Evolutionary conservation across 495 filamentous ascomycete species (phyloP).

Genomic region (Aspergillus cristatus): DNA sequence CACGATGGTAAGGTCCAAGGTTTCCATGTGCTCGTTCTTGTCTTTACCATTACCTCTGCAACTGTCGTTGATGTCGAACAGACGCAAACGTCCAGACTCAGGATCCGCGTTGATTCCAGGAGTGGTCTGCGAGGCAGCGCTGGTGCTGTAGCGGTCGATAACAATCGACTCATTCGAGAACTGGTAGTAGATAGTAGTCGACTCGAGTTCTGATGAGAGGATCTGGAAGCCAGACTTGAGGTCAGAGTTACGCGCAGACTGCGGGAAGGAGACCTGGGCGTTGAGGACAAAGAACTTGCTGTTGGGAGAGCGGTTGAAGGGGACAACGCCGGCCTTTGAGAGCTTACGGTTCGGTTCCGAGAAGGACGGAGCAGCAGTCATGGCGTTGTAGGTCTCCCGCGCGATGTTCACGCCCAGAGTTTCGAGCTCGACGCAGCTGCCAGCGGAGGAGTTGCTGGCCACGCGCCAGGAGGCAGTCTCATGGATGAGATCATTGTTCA

Average conservation of each 20-base stretch:
- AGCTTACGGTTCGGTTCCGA: constrained; percentile 4
- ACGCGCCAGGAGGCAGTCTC: constrained; percentile 13
- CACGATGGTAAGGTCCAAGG: constrained; percentile 12
- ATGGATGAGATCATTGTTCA: constrained; percentile 11
- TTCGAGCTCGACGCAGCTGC: constrained; percentile 8
- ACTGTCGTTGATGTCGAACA: constrained; percentile 13
- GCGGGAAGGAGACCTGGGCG: constrained; percentile 9
- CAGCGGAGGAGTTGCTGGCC: background rate
- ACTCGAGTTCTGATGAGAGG: constrained; percentile 9
- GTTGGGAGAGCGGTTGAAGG: constrained; percentile 8
- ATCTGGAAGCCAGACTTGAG: constrained; percentile 13
- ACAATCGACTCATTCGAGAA: constrained; percentile 17
- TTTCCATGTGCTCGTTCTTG: constrained; percentile 7
- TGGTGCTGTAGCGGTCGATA: constrained; percentile 12
- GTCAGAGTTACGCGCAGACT: constrained; percentile 7
- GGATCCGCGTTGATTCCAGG: constrained; percentile 7
- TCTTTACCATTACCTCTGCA: too few relatives aligned
- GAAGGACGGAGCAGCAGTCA: constrained; percentile 2
- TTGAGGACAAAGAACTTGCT: constrained; percentile 11
- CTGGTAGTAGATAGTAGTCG: constrained; percentile 15
- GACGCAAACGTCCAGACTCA: constrained; percentile 9
- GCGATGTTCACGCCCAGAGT: constrained; percentile 14
- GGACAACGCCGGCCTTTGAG: constrained; percentile 1
- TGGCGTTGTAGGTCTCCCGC: constrained; percentile 10
- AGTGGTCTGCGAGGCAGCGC: constrained; percentile 10